Conservation (phyloP, 139 green algal genomes). For the Ostreobium quekettii region DNA sequence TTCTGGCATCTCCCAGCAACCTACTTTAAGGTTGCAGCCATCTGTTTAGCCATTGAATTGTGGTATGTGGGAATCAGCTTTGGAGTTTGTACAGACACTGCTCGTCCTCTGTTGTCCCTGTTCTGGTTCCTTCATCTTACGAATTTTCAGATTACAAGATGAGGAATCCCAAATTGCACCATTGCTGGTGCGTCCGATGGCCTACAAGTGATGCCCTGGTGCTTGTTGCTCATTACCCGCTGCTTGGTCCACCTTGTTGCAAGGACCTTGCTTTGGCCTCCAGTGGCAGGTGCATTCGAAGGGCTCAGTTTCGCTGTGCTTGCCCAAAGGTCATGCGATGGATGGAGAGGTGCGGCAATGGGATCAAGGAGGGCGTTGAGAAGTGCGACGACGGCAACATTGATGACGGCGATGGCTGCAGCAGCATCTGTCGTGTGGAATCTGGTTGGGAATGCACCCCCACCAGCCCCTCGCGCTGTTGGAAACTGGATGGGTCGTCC, state of each 20-base stretch:
- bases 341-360: constrained; percentile 11
- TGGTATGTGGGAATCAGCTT: not conserved
- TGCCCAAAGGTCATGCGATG: constrained; percentile 61
- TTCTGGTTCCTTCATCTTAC: too few species aligned
- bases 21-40: not conserved
- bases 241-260: too few species aligned
- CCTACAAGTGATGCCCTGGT: constrained; percentile 48
- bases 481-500: too few species aligned
- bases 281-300: too few species aligned
- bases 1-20: not conserved
- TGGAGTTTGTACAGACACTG: not conserved
- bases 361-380: constrained; percentile 40
- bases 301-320: too few species aligned
- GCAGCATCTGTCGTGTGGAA: constrained; percentile 31
- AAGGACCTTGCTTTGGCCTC: too few species aligned
- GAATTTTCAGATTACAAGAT: too few species aligned
- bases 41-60: not conserved
- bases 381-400: constrained; percentile 72
- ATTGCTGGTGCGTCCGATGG: not conserved
- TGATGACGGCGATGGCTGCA: constrained; percentile 60
- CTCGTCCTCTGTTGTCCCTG: not conserved
- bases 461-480: constrained; percentile 33
- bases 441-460: constrained; percentile 34
- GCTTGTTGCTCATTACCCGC: too few species aligned
- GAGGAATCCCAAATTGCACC: not conserved